Evolutionary conservation across 1,139 yeast species (phyloP), one percentile per base, ranked within the genome.

Genomic region (Candida albicans): DNA sequence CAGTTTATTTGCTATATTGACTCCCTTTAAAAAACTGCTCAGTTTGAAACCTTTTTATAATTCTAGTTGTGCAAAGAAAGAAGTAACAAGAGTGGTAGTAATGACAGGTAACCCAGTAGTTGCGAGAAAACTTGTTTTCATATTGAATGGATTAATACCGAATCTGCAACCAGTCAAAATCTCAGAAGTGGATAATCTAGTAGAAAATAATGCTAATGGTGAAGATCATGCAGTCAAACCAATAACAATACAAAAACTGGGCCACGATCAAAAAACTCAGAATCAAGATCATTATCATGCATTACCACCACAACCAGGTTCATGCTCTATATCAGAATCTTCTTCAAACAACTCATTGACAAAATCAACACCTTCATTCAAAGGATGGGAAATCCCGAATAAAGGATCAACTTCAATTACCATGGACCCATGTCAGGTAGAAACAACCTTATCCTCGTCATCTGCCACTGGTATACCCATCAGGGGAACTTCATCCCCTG

Each of bases 51-150:
- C 80, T 0, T 57, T 59, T 41, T 46, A 48, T 33, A 56, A 59
- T 36, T 52, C 52, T 10, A 50, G 50, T 6, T 45, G 35, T 11
- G 44, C 51, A 15, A 44, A 53, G 1, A 62, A 64, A 29, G 75
- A 72, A 39, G 56, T 70, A 2, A 66, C 78, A 4, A 65, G 85
- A 42, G 66, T 81, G 0, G 81, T 80, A 3, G 66, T 81, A 4
- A 71, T 79, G 77, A 80, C 86, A 0, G 79, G 82, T 6, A 81
- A 81, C 52, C 80, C 82, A 18, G 75, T 75, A 26, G 83, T 81
- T 8, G 84, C 86, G 0, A 81, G 80, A 52, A 80, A 79, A 54
- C 61, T 81, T 45, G 63, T 81, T 0, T 81, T 79, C 46, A 76
- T 81, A 8, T 52, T 81, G 12, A 72, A 79, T 45, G 85, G 81